Evolutionary conservation across 192 early-diverging fungal genomes (phyloP).

Genomic region (Dimargaris cristalligena): DNA sequence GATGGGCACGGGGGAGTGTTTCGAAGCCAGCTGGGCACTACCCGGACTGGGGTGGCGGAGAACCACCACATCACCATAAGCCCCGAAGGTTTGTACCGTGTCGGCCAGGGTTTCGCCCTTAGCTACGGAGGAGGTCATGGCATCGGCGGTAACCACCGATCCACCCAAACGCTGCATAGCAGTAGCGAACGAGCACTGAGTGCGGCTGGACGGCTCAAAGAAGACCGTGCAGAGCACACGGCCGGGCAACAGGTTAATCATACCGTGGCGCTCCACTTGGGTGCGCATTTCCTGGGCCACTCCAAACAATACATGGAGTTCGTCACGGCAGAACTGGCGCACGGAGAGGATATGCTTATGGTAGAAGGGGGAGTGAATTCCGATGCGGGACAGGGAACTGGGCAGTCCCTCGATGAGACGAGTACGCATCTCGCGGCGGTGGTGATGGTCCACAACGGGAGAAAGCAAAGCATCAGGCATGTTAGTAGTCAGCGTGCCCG

Average conservation of each 20-base stretch:
- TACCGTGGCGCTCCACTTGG: slow-evolving; percentile 76
- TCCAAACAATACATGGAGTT: slow-evolving; percentile 87
- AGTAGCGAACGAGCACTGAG: slow-evolving; percentile 81
- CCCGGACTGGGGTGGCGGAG: slow-evolving; percentile 88
- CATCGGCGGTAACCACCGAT: slow-evolving; percentile 67
- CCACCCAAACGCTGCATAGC: slow-evolving; percentile 92
- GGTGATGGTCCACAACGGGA: not conserved
- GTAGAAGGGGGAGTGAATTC: slow-evolving; percentile 69
- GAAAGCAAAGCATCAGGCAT: not conserved
- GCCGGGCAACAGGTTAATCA: slow-evolving; percentile 68
- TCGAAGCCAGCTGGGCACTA: slow-evolving; percentile 63
- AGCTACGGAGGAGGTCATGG: slow-evolving; percentile 69
- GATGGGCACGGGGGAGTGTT: slow-evolving; percentile 75
- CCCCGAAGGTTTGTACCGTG: slow-evolving; percentile 81
- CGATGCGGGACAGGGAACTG: slow-evolving; percentile 29
- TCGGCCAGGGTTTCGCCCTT: slow-evolving; percentile 95
- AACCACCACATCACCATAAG: slow-evolving; percentile 84
- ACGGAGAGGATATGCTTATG: slow-evolving; percentile 85
- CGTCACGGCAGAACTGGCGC: slow-evolving; percentile 80
- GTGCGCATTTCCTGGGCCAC: slow-evolving; percentile 95
- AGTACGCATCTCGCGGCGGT: not conserved
- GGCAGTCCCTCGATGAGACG: slow-evolving; percentile 8
- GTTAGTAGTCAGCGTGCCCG: not conserved
- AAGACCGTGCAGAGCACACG: slow-evolving; percentile 90
- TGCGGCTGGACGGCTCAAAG: slow-evolving; percentile 93